These are phyloP conservation scores for Stemphylium lycopersici DNA, from an alignment of 2,329 filamentous ascomycete genomes.

Conservation along the genomic window DNA sequence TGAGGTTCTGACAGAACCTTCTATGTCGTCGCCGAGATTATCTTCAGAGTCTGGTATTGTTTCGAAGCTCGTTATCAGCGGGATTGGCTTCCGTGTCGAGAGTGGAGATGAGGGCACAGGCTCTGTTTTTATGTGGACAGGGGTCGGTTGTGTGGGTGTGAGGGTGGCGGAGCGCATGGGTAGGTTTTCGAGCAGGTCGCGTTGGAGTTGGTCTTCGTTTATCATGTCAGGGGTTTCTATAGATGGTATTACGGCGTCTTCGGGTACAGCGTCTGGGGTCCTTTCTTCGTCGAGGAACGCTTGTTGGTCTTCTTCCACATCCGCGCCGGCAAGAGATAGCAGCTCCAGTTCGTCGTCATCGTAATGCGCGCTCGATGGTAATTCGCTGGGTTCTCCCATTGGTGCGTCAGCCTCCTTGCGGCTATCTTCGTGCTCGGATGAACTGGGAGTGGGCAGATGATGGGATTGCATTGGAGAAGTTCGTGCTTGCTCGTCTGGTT, in stretches of 20 bases:
- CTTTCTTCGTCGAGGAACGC: slow-evolving; percentile 4
- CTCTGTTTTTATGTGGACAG: slow-evolving; percentile 15
- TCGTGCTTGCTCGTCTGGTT: not conserved
- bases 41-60: slow-evolving; percentile 4
- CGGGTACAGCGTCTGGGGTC: slow-evolving; percentile 3
- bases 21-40: not conserved
- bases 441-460: slow-evolving; percentile 41
- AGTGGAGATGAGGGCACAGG: not conserved
- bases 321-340: slow-evolving; percentile 30
- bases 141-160: not conserved
- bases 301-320: slow-evolving; percentile 13
- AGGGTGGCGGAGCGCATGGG: slow-evolving; percentile 1
- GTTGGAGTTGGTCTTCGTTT: slow-evolving; percentile 23
- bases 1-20: not conserved
- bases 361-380: slow-evolving; percentile 29
- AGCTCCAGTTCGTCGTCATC: slow-evolving; percentile 38
- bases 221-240: slow-evolving; percentile 26
- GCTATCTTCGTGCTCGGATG: slow-evolving; percentile 24
- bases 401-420: not conserved
- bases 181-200: slow-evolving; percentile 14
- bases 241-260: slow-evolving; percentile 32
- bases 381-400: not conserved
- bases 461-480: slow-evolving; percentile 13
- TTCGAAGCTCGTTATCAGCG: not conserved
- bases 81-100: not conserved